Conservation (phyloP, 495 filamentous ascomycete genomes). For the Penicillium herquei region DNA sequence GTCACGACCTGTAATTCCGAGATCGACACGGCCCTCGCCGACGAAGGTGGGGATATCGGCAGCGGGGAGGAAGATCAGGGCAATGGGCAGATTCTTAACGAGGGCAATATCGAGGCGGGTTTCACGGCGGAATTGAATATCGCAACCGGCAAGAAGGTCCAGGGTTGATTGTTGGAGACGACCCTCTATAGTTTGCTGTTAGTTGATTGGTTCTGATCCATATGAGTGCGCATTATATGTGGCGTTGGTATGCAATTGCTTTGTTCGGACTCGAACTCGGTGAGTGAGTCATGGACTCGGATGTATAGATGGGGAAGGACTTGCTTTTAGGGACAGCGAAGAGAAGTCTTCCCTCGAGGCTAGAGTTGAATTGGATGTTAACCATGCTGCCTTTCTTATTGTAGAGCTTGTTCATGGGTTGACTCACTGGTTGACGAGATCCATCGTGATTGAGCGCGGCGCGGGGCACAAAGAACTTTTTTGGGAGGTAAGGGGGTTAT, state of each 20-base stretch:
- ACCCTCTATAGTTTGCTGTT: constrained; percentile 65
- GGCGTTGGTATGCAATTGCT: constrained; percentile 3
- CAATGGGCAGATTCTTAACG: constrained; percentile 91
- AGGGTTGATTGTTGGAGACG: constrained; percentile 81
- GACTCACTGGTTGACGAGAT: constrained; percentile 83
- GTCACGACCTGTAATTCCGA: constrained; percentile 92
- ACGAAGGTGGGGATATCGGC: constrained; percentile 97
- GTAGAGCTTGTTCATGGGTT: constrained; percentile 10
- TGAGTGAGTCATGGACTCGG: constrained; percentile 21
- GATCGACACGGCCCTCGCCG: constrained; percentile 86
- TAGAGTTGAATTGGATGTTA: constrained; percentile 7
- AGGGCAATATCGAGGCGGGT: constrained; percentile 93
- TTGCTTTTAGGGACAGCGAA: constrained; percentile 97
- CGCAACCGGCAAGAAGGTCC: constrained; percentile 85
- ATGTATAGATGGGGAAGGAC: constrained; percentile 31
- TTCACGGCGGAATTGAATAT: constrained; percentile 94
- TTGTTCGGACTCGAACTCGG: background rate
- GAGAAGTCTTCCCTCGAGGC: constrained; percentile 85
- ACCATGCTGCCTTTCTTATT: background rate
- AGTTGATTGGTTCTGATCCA: constrained; percentile 18
- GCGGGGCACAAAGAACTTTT: constrained; percentile 26
- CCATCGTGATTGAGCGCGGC: constrained; percentile 56
- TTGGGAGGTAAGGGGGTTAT: background rate
- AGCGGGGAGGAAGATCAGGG: constrained; percentile 94
- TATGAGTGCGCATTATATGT: constrained; percentile 8